Percentiles rank a stretch among this genome's conserved stretches.
Conservation (phyloP, 2,329 filamentous ascomycete genomes). For the Hysterium pulicare region DNA sequence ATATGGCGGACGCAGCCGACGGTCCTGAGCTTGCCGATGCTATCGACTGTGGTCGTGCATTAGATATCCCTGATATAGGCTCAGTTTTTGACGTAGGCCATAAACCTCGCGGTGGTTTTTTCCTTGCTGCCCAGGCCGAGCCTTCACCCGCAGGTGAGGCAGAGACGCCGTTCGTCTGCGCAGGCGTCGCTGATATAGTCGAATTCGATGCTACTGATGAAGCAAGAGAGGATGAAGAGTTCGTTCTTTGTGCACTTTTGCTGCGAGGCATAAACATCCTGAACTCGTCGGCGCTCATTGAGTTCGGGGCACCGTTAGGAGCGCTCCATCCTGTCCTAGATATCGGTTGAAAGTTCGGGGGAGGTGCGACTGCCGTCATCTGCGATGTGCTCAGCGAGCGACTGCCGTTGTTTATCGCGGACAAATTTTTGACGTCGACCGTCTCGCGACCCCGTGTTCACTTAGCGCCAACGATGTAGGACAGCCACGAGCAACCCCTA, state of each 20-base stretch:
- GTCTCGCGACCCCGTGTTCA: constrained; percentile 24
- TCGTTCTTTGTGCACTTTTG: constrained; percentile 82
- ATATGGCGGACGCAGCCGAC: constrained; percentile 60
- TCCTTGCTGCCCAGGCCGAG: constrained; percentile 42
- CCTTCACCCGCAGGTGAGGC: constrained; percentile 26
- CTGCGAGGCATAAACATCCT: constrained; percentile 86
- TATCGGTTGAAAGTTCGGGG: constrained; percentile 60
- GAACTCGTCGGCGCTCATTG: constrained; percentile 80
- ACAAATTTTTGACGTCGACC: constrained; percentile 9
- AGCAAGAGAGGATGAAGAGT: constrained; percentile 81
- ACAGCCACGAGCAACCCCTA: constrained; percentile 14
- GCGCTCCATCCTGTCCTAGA: constrained; percentile 60
- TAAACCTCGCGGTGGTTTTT: constrained; percentile 54
- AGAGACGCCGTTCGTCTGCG: constrained; percentile 60
- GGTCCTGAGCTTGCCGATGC: constrained; percentile 56
- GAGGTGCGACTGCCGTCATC: constrained; percentile 67
- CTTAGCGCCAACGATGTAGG: constrained; percentile 27
- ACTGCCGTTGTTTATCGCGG: constrained; percentile 16
- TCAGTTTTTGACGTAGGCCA: constrained; percentile 67
- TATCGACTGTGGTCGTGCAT: constrained; percentile 59
- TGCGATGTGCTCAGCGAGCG: constrained; percentile 18
- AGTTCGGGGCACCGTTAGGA: constrained; percentile 57
- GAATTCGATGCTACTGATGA: constrained; percentile 62
- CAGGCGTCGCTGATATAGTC: constrained; percentile 60
- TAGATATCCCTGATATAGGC: constrained; percentile 60